Evolutionary conservation across 106 monocot species (phyloP).

Genomic region (Allium fistulosum): DNA sequence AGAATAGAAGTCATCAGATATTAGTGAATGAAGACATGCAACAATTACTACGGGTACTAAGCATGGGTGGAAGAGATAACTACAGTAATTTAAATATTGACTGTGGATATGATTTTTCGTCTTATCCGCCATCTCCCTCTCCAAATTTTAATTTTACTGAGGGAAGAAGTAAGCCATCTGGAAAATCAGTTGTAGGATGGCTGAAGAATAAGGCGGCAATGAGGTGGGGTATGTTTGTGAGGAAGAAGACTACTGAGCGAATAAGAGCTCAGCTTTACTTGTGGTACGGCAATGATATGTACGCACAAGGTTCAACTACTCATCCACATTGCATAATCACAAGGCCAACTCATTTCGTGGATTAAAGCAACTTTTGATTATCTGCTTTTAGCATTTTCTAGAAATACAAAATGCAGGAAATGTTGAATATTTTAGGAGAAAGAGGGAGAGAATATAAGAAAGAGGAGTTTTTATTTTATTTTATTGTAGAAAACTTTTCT

Average conservation of each 20-base stretch:
- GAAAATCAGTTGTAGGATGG: slow-evolving; percentile 70
- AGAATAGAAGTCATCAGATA: slow-evolving; percentile 3
- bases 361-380: too few relatives aligned
- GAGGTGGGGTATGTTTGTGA: slow-evolving; percentile 61
- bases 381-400: too few relatives aligned
- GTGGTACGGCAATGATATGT: slow-evolving; percentile 8
- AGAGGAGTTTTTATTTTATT: too few relatives aligned
- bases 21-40: slow-evolving; percentile 64
- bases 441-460: too few relatives aligned
- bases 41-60: slow-evolving; percentile 41
- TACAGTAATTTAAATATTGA: slow-evolving; percentile 11
- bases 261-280: slow-evolving; percentile 29
- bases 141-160: slow-evolving; percentile 29
- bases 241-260: slow-evolving; percentile 38
- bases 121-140: slow-evolving; percentile 26
- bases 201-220: slow-evolving; percentile 65
- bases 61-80: slow-evolving; percentile 37
- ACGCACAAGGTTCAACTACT: too few relatives aligned
- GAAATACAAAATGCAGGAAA: too few relatives aligned
- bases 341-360: too few relatives aligned
- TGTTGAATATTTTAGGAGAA: too few relatives aligned
- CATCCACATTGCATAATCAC: too few relatives aligned
- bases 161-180: slow-evolving; percentile 27
- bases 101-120: slow-evolving; percentile 21
- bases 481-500: too few relatives aligned